Evolutionary conservation across 179 eudicot genomes (phyloP), one percentile per base, ranked within the genome.

Genomic region (Vitellaria paradoxa): DNA sequence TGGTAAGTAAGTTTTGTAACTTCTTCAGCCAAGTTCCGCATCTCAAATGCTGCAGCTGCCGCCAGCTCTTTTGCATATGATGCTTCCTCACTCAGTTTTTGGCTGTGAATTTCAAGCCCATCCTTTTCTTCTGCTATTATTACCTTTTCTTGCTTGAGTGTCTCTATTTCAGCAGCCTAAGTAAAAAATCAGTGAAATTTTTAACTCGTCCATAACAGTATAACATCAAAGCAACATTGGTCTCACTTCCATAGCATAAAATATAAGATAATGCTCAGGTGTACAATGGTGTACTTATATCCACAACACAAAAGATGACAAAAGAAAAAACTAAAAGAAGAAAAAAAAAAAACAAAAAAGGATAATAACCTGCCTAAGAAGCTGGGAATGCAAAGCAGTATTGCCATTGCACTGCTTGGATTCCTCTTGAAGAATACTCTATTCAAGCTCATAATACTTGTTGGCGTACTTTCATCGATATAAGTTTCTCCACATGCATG

Each of bases 11-110:
- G 84, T 61, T 79, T 86, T 17, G 86, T 86, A 24, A 86, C 86
- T 70, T 86, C 88, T 70, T 80, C 84, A 72, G 88, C 88, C 52
- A 86, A 79, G 78, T 81, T 81, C 20, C 82, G 79, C 50, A 86
- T 82, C 83, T 86, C 88, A 53, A 83, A 77, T 74, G 88, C 88
- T 56, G 88, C 88, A 67, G 84, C 88, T 6, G 88, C 83, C 10
- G 88, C 88, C 45, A 86, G 81, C 66, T 86, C 86, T 68, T 86
- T 86, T 9, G 88, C 88, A 61, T 83, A 83, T 7, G 88, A 81
- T 69, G 86, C 85, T 83, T 86, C 88, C 66, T 86, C 86, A 52
- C 79, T 75, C 57, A 83, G 72, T 70, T 86, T 86, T 68, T 81
- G 79, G 76, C 80, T 76, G 50, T 84, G 84, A 55, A 86, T 80